Base-by-base conservation (phyloP, 2,329 filamentous ascomycete species). In the Gliomastix tumulicola region DNA sequence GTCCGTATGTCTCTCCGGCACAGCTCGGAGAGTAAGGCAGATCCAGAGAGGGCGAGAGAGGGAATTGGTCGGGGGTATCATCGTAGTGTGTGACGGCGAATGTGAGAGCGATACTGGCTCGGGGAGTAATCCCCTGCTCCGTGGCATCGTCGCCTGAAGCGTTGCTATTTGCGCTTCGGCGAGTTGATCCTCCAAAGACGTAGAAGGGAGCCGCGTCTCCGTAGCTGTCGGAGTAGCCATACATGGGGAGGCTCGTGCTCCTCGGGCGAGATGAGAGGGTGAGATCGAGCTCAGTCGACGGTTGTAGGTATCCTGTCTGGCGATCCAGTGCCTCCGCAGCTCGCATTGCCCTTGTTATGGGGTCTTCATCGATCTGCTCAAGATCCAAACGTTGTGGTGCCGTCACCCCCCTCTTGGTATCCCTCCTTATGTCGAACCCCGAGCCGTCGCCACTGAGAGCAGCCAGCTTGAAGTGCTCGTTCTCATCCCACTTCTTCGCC, bases 281-380 rank as follows among this genome's bases (percentile, higher is more conserved):
- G 25, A 74, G 54, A 34, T 73, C 70, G n/a, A 73, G 51, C 30
- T 71, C 65, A 37, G 63, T 60, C 33, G 49, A 59, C 0, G 63
- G 61, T 42, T 79, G 73, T n/a, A 79, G 53, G 17, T 57, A 68
- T 33, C 68, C 72, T 0, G 74, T 79, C 43, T 74, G 60, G 37
- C 63, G 63, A 46, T 80, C 71, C 25, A 80, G 60, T 3, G 67
- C 69, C 38, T 79, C 75, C 7, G 75, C 76, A 13, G 73, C 74
- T 46, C 69, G 63, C 72, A 79, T 79, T 23, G 74, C 74, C 45
- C 59, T 63, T 17, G 63, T 66, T 39, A 66, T 69, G 31, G 72
- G 71, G 45, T 78, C 73, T 28, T 43, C 36, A 15, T 32, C 16
- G 13, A 22, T 16, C 20, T 23, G 33, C n/a, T 15, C 33, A 13